Base-by-base conservation (phyloP, 1,139 yeast species). In the Suhomyces maxii region DNA sequence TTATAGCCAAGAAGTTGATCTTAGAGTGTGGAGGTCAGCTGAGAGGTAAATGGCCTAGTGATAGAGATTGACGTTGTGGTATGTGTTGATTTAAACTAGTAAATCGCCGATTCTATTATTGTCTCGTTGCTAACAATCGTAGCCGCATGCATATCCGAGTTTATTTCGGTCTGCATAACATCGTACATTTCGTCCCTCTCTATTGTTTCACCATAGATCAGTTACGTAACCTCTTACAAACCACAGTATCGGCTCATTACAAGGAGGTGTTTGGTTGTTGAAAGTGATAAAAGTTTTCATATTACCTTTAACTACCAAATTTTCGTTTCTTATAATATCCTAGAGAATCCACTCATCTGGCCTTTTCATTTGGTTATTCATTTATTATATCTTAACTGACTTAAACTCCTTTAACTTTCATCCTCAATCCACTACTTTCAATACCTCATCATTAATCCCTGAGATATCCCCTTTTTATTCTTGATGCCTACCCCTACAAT, bases 401-500 rank as follows among this genome's bases (percentile, higher is more conserved):
- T 18, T 4, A 18, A 18, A 18, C 23, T n/a, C 23, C 23, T 18
- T 18, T 18, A 4, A 18, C 4, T 18, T 18, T 18, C 23, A 18
- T 18, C 23, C 6, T 18, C 3, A 18, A 18, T 18, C 23, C 6
- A n/a, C 23, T 4, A 18, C 23, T 18, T 18, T 18, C 23, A 18
- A 18, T 6, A 18, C 23, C 23, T 18, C 31, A 9, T 28, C 31
- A 28, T 28, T 28, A 9, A 28, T 11, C 31, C 31, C n/a, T 28
- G n/a, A 28, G 9, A 28, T 28, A 9, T 28, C 31, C 9, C 31
- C n/a, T n/a, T 28, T 28, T 28, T 28, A 7, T 28, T 7, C 31
- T 14, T 30, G n/a, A 37, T 32, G 41, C 11, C 41, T 10, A 32
- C 32, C 5, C 41, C 41, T 13, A 34, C 42, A 12, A 26, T n/a